phyloP scores from a whole-genome alignment of 192 early-diverging fungal genomes.

The Cetraspora pellucida region DNA sequence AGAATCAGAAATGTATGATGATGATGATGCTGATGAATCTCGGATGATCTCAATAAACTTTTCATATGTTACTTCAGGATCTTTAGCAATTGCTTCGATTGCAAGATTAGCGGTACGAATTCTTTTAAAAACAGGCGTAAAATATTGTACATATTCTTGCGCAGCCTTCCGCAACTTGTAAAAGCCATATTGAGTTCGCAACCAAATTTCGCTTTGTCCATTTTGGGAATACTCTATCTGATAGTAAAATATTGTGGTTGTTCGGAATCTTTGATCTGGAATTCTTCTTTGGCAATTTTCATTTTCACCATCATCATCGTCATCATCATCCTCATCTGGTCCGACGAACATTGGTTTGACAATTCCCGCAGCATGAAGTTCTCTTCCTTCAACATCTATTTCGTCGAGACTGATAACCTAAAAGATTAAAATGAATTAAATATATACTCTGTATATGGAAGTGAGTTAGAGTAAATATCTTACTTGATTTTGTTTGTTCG shows the following conservation, averaged over 20 bases:
- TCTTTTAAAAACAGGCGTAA: constrained; percentile 32
- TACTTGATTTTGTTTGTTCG: constrained; percentile 38
- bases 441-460: too few relatives aligned
- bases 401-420: constrained; percentile 42
- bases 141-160: constrained; percentile 21
- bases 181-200: constrained; percentile 37
- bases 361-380: constrained; percentile 52
- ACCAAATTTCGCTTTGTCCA: constrained; percentile 37
- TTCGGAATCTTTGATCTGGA: constrained; percentile 20
- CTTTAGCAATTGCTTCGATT: constrained; percentile 9
- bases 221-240: constrained; percentile 30
- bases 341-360: constrained; percentile 48
- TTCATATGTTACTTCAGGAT: constrained; percentile 27
- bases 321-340: constrained; percentile 25
- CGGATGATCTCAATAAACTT: constrained; percentile 21
- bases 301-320: constrained; percentile 31
- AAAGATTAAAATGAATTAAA: too few relatives aligned
- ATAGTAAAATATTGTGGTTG: constrained; percentile 35
- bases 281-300: neutral
- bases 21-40: neutral
- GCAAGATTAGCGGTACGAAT: constrained; percentile 31
- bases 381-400: constrained; percentile 45
- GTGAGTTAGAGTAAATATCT: too few relatives aligned
- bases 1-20: neutral
- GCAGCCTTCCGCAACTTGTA: constrained; percentile 35